Evolutionary conservation across 83 land plant species (phyloP), one percentile per base, ranked within the genome.

Genomic region (Diphasiastrum complanatum): DNA sequence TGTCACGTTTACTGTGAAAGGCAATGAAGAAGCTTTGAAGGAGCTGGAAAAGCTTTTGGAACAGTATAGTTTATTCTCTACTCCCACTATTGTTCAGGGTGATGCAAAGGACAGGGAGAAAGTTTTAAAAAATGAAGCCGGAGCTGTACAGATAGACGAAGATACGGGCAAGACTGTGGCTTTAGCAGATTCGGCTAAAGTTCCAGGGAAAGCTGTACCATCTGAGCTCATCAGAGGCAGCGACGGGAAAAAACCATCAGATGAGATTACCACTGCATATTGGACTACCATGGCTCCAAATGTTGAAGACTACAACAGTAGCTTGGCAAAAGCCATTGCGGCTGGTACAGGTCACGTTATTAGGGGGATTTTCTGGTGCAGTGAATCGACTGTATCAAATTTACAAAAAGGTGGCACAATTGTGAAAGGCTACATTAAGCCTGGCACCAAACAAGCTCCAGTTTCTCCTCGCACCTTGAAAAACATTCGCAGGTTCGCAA

Each of bases 271-370:
- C n/a, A 48, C 16, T 30, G 51, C 23, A 4, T 64, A 64, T 47
- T 64, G 66, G 66, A 64, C 66, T 48, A 19, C 61, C 23, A 26
- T 64, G 6, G 66, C 66, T 8, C 66, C 66, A 2, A 64, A 64
- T 48, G 66, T 64, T 11, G 66, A 50, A 30, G 66, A 64, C n/a
- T 64, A 64, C 57, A 64, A 48, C 35, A 49, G 34, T 2, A 32
- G 66, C 32, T 2, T 64, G 5, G 66, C 66, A 4, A 48, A 24
- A 16, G 66, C 53, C 2, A 48, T 64, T 2, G 66, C 66, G 16
- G 23, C 66, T 1, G 66, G 66, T 6, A 35, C 58, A 5, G 66
- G 66, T 4, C 56, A 47, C 4, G 33, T 64, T 18, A 64, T 64
- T 35, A 45, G 61, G 22, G 31, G 58, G 4, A 47, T 64, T 2